Base-by-base conservation (phyloP, 2,329 filamentous ascomycete genomes). In the Sclerotinia spermophila region DNA sequence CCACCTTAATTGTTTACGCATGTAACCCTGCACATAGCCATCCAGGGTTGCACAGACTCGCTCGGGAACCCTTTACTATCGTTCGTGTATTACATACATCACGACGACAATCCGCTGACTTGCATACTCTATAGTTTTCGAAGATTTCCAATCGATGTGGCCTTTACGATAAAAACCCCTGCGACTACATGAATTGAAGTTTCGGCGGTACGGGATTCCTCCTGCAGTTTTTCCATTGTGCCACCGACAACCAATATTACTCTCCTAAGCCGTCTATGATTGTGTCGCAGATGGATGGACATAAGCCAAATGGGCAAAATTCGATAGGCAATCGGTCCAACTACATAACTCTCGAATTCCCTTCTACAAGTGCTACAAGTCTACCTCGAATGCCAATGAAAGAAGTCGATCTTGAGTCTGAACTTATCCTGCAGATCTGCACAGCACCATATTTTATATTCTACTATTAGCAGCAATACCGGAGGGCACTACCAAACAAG, bases 11-110 rank as follows among this genome's bases (percentile, higher is more conserved):
- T 68, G 40, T 45, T 62, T 40, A 42, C 55, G 30, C 40, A 59
- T 45, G 66, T 61, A 62, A 42, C 66, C 66, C 55, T 62, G 66
- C 53, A 58, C 27, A 68, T 60, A 17, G 21, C 30, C 30, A 44
- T 44, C 38, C 21, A 60, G 40, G 30, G 40, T 68, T 62, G 66
- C 66, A 68, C 55, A 48, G 55, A 44, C 66, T 61, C 40, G 55
- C 62, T 66, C 62, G 45, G 45, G 48, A 66, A 66, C 62, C 38
- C 35, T 15, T 13, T 27, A 40, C 45, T 19, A 51, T 40, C 45
- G 27, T 53, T 33, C 61, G 51, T 65, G 21, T 35, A 66, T 65
- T 65, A 27, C 45, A 66, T 65, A 27, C 45, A 40, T 66, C 45
- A 53, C 33, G n/a, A 40, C 33, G 30, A 51, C 24, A 66, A 53